phyloP scores from a whole-genome alignment of 2,329 filamentous ascomycete genomes.

The Trichophyton benhamiae region DNA sequence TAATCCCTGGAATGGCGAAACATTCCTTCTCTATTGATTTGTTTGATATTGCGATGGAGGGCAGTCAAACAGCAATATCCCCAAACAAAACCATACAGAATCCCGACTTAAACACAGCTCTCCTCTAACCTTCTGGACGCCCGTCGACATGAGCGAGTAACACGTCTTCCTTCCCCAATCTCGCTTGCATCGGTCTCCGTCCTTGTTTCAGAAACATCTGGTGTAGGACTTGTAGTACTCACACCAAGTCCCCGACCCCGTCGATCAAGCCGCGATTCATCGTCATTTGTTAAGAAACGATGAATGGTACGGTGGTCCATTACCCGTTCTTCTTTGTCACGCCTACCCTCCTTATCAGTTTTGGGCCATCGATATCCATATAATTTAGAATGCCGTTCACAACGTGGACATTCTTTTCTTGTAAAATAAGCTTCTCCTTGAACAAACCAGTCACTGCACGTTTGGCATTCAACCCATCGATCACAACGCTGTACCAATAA shows the following conservation, averaged over 20 bases:
- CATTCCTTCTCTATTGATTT: not conserved
- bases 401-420: slow-evolving; percentile 73
- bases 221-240: slow-evolving; percentile 23
- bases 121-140: slow-evolving; percentile 13
- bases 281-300: slow-evolving; percentile 62
- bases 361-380: slow-evolving; percentile 96
- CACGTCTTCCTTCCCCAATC: slow-evolving; percentile 23
- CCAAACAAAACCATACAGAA: not conserved
- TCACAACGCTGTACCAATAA: slow-evolving; percentile 66
- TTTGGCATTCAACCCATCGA: slow-evolving; percentile 78
- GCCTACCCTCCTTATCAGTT: slow-evolving; percentile 64
- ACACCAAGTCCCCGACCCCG: slow-evolving; percentile 27
- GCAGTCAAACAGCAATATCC: not conserved
- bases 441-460: slow-evolving; percentile 70
- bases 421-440: slow-evolving; percentile 83
- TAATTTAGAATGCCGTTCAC: slow-evolving; percentile 87
- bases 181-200: slow-evolving; percentile 30
- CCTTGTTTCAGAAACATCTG: slow-evolving; percentile 27
- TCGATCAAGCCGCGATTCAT: slow-evolving; percentile 43
- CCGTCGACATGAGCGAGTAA: slow-evolving; percentile 25
- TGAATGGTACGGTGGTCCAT: slow-evolving; percentile 80
- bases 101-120: not conserved
- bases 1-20: not conserved
- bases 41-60: not conserved
- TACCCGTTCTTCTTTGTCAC: slow-evolving; percentile 56